Evolutionary conservation across 2,329 filamentous ascomycete genomes (phyloP).

Genomic region (Dactylonectria macrodidyma): DNA sequence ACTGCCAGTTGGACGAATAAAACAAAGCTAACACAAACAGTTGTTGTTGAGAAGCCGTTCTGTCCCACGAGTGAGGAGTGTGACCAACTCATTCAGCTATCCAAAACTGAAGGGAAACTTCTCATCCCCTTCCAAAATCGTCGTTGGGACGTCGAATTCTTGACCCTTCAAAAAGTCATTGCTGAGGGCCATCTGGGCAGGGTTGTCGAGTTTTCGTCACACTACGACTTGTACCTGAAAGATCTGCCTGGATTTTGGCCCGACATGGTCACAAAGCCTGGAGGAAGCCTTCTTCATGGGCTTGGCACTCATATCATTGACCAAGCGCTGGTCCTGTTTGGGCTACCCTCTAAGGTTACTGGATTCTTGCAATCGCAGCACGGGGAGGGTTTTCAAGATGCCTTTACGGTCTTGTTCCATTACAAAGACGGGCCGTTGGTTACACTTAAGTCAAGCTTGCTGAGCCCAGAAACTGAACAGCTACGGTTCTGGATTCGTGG

Average conservation of each 20-base stretch:
- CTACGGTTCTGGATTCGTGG: slow-evolving; percentile 9
- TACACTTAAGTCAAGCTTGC: slow-evolving; percentile 5
- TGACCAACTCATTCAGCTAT: background rate
- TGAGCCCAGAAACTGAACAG: background rate
- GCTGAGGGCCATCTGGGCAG: slow-evolving; percentile 1
- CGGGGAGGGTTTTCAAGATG: background rate
- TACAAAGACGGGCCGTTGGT: background rate
- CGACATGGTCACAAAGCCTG: background rate
- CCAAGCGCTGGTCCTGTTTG: slow-evolving; percentile 10
- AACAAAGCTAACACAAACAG: background rate
- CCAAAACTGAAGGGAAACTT: slow-evolving; percentile 1
- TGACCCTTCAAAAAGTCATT: slow-evolving; percentile 10
- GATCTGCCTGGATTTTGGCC: slow-evolving; percentile 6
- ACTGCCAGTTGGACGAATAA: too few relatives aligned
- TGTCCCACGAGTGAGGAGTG: slow-evolving; percentile 11
- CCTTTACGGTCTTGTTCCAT: slow-evolving; percentile 4
- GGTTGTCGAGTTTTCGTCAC: slow-evolving; percentile 11
- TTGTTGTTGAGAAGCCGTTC: slow-evolving; percentile 12
- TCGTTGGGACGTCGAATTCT: slow-evolving; percentile 10
- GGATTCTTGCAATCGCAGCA: slow-evolving; percentile 1
- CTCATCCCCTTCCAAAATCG: slow-evolving; percentile 10
- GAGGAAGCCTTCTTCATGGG: background rate
- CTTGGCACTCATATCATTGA: slow-evolving; percentile 14
- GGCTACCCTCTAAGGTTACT: slow-evolving; percentile 3
- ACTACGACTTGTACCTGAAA: slow-evolving; percentile 14